phyloP scores from a whole-genome alignment of 257 asterid genomes.

The Agastache rugosa region DNA sequence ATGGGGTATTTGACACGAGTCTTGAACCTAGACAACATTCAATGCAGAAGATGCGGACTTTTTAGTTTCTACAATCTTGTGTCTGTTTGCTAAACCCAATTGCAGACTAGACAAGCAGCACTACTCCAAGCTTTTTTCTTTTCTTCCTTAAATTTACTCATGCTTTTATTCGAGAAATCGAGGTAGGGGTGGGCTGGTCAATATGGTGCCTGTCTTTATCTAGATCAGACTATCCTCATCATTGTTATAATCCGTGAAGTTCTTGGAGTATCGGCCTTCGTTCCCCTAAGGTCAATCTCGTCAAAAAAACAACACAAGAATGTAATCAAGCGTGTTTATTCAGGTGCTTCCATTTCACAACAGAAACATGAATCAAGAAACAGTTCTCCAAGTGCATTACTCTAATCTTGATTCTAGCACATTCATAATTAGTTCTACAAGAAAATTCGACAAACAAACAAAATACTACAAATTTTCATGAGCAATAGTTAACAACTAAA shows the following conservation, averaged over 20 bases:
- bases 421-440: slow-evolving; percentile 5
- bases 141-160: background rate
- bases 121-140: background rate
- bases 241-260: background rate
- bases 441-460: background rate
- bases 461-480: background rate
- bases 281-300: background rate
- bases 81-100: background rate
- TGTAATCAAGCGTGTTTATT: background rate
- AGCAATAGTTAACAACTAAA: background rate
- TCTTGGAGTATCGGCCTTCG: background rate
- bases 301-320: background rate
- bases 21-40: slow-evolving; percentile 5
- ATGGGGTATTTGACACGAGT: background rate
- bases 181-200: background rate
- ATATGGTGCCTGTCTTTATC: background rate
- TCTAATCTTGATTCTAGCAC: background rate
- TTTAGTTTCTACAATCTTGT: too few relatives aligned
- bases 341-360: background rate
- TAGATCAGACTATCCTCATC: background rate
- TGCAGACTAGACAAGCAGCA: slow-evolving; percentile 5
- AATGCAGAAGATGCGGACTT: background rate
- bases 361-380: background rate
- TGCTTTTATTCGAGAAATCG: background rate
- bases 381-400: background rate